Base-by-base conservation (phyloP, 768 basidiomycete genomes). In the Sistotremastrum niveocremeum region DNA sequence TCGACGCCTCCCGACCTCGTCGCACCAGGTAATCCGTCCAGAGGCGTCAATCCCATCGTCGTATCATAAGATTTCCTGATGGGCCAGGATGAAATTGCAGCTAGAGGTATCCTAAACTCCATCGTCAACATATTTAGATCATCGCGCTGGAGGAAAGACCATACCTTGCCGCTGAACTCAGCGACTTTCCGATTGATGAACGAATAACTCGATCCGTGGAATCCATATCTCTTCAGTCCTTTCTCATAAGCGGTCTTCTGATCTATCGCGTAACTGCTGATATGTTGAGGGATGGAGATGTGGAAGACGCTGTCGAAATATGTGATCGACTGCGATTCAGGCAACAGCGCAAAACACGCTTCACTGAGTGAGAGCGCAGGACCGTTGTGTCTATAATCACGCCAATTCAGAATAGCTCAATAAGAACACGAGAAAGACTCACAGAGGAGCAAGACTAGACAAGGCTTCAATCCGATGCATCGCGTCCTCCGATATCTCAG, bases 301-400 rank as follows among this genome's bases (percentile, higher is more conserved):
- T 94, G 86, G 63, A 89, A 89, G 4, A 84, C 72, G 0, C 88
- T 86, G 61, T 95, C 90, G 57, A 94, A 95, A 56, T 82, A 85
- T 0, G 89, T 83, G 42, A 93, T 72, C 0, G 84, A 84, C 32
- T 68, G 71, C 12, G 89, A 73, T 8, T 76, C 56, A 1, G 85
- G 82, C 11, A 94, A 68, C 1, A 65, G 64, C 4, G 71, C 57
- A 11, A 84, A 68, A 52, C 80, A 82, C 1, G 76, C 68, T 49
- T 71, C 59, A 52, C 81, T 79, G 34, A 80, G 74, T 0, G 75
- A 61, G 29, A 80, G 66, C 0, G 79, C 76, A 3, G 76, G 65
- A 37, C 73, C 75, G 54, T 81, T 81, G 54, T 82, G 81, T 29
- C 76, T 79, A 50, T 52, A n/a, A 9, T 34, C 20, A 42, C 38